Evolutionary conservation across 2,329 filamentous ascomycete species (phyloP).

Genomic region (Lasiodiplodia theobromae): DNA sequence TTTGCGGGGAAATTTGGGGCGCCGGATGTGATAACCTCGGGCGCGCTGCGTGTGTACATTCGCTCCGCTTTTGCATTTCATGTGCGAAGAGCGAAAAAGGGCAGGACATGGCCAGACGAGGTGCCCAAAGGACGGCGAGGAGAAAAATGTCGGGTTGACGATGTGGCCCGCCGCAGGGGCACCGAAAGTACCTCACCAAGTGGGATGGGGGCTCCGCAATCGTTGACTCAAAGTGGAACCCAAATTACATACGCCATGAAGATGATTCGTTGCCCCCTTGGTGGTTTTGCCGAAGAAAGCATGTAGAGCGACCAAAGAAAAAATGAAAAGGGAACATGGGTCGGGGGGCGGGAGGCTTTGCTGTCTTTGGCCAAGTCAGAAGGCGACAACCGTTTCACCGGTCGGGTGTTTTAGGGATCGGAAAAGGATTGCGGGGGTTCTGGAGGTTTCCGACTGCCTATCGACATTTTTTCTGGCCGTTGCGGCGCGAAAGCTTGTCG

Average conservation of each 20-base stretch:
- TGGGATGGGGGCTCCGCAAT: neutral
- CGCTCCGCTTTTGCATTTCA: neutral
- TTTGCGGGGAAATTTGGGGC: neutral
- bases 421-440: neutral
- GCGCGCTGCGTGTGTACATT: neutral
- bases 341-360: neutral
- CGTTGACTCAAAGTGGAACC: conserved; percentile 1
- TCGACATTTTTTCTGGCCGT: neutral
- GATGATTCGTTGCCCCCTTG: neutral
- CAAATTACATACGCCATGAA: neutral
- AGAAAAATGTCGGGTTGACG: neutral
- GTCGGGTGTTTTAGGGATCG: neutral
- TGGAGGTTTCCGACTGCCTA: neutral
- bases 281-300: neutral
- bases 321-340: neutral
- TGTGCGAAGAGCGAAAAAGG: neutral
- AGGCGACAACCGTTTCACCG: neutral
- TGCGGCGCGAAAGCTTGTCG: neutral
- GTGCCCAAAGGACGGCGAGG: neutral
- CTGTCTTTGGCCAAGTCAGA: neutral
- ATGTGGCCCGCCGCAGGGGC: neutral
- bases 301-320: neutral
- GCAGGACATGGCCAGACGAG: neutral
- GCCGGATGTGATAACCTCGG: neutral
- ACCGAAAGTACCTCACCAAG: neutral